Evolutionary conservation across 805 yeast species (phyloP), one percentile per base, ranked within the genome.

Genomic region (Hanseniaspora jakobsenii): DNA sequence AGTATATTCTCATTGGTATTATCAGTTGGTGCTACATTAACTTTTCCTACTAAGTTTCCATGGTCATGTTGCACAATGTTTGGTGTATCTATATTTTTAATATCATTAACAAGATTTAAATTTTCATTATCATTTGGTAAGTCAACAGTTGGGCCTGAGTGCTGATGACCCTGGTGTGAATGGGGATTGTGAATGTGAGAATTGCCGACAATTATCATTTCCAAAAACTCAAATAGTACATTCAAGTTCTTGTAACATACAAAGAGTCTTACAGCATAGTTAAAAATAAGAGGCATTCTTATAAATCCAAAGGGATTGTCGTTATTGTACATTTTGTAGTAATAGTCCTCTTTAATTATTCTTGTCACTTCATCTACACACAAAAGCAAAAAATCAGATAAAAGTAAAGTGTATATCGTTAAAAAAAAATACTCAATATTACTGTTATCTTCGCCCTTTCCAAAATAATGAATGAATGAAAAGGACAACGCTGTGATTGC

Each of bases 271-370:
- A n/a, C 35, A 42, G 5, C 32, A 29, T n/a, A 35, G 18, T 26
- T 42, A 26, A 7, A 42, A 14, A 6, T 21, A 9, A 28, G 12
- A 9, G 37, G 37, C 6, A 42, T 26, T 29, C 46, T 34, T 23
- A 24, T 29, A 28, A 42, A 42, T 10, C 46, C 46, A 35, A 42
- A 42, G 9, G 46, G 46, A n/a, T 42, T 34, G 5, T 42, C 38
- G 13, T 32, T 35, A 18, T 42, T 42, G 30, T 35, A 35, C 3
- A 42, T 8, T 9, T 36, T 18, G 9, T 42, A 42, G 19, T 26
- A 42, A 29, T 34, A 31, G n/a, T 42, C 46, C 6, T 29, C 22
- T 19, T 21, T 35, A 13, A 42, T 42, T 12, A 29, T 21, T 2
- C 6, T n/a, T 6, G 13, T 16, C 12, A 28, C 6, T 28, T 37